phyloP scores from a whole-genome alignment of 116 monocot genomes.

The Papilionanthe hybrid region DNA sequence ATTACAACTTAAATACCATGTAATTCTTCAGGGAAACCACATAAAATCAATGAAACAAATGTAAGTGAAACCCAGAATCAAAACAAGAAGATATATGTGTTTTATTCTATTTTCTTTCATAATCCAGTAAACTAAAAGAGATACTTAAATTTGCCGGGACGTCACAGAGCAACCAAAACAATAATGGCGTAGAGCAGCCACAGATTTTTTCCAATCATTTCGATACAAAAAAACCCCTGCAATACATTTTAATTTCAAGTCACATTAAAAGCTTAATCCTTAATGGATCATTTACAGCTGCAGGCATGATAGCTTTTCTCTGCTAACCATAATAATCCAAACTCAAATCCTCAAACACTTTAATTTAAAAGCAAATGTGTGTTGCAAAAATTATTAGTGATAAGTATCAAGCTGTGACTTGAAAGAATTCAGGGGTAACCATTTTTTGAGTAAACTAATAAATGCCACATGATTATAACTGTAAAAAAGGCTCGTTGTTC shows the following conservation, averaged over 20 bases:
- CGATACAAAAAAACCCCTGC: background rate
- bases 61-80: background rate
- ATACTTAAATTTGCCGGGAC: background rate
- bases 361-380: background rate
- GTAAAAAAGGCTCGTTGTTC: too few species aligned
- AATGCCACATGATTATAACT: background rate
- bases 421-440: background rate
- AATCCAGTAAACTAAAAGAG: background rate
- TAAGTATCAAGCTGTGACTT: background rate
- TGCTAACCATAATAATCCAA: background rate
- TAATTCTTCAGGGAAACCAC: background rate
- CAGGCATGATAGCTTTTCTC: background rate
- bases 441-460: background rate
- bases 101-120: background rate
- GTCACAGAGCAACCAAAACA: background rate
- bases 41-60: background rate
- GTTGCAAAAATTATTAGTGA: background rate
- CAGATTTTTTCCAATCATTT: background rate
- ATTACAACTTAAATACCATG: background rate
- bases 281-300: background rate
- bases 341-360: background rate
- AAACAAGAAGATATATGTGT: constrained; percentile 1
- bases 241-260: background rate
- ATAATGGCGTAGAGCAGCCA: background rate
- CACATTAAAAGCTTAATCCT: background rate